Evolutionary conservation across 2,329 filamentous ascomycete genomes (phyloP), one percentile per base, ranked within the genome.

Genomic region (Alternaria sp.): DNA sequence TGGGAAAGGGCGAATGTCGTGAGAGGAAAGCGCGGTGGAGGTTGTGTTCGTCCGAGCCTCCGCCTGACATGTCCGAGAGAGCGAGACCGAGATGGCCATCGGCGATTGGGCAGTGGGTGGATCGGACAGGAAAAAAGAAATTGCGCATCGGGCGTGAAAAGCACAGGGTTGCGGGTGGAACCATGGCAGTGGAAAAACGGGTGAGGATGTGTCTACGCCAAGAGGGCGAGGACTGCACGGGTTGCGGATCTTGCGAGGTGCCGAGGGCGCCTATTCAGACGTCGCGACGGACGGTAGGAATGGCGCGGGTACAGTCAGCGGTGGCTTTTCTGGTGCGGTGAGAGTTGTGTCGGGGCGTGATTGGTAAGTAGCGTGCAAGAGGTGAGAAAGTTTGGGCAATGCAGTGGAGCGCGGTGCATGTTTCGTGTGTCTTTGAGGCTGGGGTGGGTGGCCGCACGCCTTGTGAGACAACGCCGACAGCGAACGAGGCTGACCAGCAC

Each of bases 241-340:
- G 49, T 36, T 40, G 61, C 70, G 71, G 71, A 71, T 62, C 55
- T 52, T 70, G 47, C 62, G 54, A 69, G 54, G 56, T 66, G 61
- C 71, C 71, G 71, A 62, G 44, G 70, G 71, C 69, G 71, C 59
- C 59, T 69, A 71, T 56, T 63, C 65, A 61, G 64, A 64, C 65
- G 26, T 26, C 25, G 49, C 40, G 36, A 45, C 36, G 32, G 23
- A 25, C 32, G 52, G 49, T 28, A 59, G 32, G 15, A 17, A 40
- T 6, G 36, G 36, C 36, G 36, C 36, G 36, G 32, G 49, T 40
- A 65, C 64, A 63, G 65, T 65, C 57, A 64, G 56, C 49, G 61
- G 57, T 44, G 54, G 59, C 55, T 45, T 58, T 58, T 49, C 43
- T 19, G 47, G 23, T 23, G 25, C 30, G 30, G 47, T 28, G 23